Base-by-base conservation (phyloP, 352 stramenopile genomes). In the Pythium dissimile region DNA sequence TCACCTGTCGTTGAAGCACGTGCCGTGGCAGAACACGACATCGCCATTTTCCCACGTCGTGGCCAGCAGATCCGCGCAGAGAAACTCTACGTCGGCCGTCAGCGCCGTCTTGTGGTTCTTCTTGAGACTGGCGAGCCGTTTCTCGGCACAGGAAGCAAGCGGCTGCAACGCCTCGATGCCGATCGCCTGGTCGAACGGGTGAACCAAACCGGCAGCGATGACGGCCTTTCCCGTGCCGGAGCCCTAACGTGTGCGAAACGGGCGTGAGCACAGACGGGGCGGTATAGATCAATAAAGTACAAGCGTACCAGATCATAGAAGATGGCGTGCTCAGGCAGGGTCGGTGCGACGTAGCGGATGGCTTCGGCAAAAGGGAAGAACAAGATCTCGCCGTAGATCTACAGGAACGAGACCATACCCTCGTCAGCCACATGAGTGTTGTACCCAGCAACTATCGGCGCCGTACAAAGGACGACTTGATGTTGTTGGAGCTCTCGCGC, bases 321-420 rank as follows among this genome's bases (percentile, higher is more conserved):
- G 50, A 92, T 72, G 10, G 80, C 55, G 50, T 89, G 73, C 42
- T 88, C 75, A 1, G 80, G 81, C 12, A 94, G 69, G 8, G 59
- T 77, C 5, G 81, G 69, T 15, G 77, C 75, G 27, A 92, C 65
- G 56, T 63, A 90, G 26, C 74, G 73, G 27, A 94, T 77, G 7
- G 79, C 75, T 21, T 92, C 75, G 1, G 79, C 85, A 56, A 94
- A 94, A 16, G 82, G 82, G 46, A 94, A 93, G 56, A 94, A 94
- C 27, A 80, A 35, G 44, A 94, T 91, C 58, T 94, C 85, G 16
- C 85, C 85, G 42, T 93, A 94, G 38, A 92, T 77, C 84, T 94
- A 58, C 21, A 15, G 16, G 13, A 32, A 32, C 37, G 11, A 41
- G 6, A 16, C 37, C n/a, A n/a, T n/a, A n/a, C n/a, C n/a, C n/a